Evolutionary conservation across 2,329 filamentous ascomycete species (phyloP).

Genomic region (Magnaporthiopsis poae): DNA sequence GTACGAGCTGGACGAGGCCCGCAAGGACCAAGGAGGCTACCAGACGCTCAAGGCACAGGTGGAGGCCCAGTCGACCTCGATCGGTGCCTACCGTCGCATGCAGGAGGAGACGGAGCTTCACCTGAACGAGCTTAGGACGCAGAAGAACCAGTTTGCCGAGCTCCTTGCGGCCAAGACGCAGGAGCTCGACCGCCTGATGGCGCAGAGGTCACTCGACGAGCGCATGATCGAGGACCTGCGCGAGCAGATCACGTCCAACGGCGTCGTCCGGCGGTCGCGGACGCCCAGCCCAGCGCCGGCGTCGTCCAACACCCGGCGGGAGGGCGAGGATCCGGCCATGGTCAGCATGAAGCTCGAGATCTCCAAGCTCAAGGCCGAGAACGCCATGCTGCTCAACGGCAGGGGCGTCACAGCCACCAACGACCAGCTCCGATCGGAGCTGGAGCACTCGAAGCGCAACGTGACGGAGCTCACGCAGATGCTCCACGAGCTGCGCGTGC

Average conservation of each 20-base stretch:
- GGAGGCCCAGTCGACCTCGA: conserved; percentile 16
- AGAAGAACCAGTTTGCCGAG: conserved; percentile 21
- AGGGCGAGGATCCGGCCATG: background rate
- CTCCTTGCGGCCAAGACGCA: conserved; percentile 35
- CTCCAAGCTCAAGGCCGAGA: conserved; percentile 52
- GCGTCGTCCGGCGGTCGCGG: conserved; percentile 16
- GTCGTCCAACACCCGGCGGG: background rate
- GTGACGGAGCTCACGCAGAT: conserved; percentile 43
- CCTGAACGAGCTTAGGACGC: conserved; percentile 30
- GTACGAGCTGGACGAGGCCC: conserved; percentile 44
- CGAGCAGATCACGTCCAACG: conserved; percentile 39
- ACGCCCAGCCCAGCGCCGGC: conserved; percentile 2
- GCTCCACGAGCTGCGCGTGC: conserved; percentile 48
- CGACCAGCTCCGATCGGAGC: conserved; percentile 42
- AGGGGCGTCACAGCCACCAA: conserved; percentile 45
- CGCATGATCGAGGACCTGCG: conserved; percentile 48
- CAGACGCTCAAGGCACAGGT: conserved; percentile 25
- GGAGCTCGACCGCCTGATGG: conserved; percentile 27
- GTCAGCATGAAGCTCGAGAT: conserved; percentile 34
- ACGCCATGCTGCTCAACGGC: conserved; percentile 46
- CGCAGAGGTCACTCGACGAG: conserved; percentile 39
- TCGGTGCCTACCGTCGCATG: conserved; percentile 18
- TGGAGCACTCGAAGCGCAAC: conserved; percentile 44
- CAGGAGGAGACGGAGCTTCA: conserved; percentile 21
- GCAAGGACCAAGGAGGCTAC: conserved; percentile 32